Conservation (phyloP, 768 basidiomycete species). For the Infundibulicybe gibba region DNA sequence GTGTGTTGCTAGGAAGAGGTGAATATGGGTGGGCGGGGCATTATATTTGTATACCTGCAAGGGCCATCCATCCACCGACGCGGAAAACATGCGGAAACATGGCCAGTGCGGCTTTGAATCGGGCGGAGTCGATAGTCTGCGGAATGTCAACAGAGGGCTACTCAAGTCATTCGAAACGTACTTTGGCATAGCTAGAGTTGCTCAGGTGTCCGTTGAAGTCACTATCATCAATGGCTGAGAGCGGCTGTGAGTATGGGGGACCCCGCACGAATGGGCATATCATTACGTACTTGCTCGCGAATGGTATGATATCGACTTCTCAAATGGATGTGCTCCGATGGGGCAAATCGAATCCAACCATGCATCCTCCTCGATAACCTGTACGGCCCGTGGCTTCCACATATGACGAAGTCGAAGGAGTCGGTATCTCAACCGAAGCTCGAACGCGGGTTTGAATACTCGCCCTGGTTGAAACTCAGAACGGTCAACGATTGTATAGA, state of each 20-base stretch:
- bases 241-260: not conserved
- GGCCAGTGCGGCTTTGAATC: conserved; percentile 43
- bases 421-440: conserved; percentile 25
- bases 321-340: conserved; percentile 56
- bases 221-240: conserved; percentile 60
- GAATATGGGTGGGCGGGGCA: not conserved
- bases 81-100: conserved; percentile 57
- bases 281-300: conserved; percentile 57
- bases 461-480: conserved; percentile 33
- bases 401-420: conserved; percentile 29
- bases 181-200: conserved; percentile 81
- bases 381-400: conserved; percentile 30
- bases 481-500: not conserved
- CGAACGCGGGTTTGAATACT: conserved; percentile 46
- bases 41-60: conserved; percentile 46
- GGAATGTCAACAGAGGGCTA: not conserved
- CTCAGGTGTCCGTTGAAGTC: conserved; percentile 77
- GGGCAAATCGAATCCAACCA: conserved; percentile 50
- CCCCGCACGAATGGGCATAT: not conserved
- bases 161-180: conserved; percentile 16
- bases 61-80: conserved; percentile 57
- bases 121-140: conserved; percentile 42
- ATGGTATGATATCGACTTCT: conserved; percentile 32
- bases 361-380: conserved; percentile 26
- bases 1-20: conserved; percentile 46